Evolutionary conservation across 768 basidiomycete species (phyloP).

Genomic region (Hirschioporus abietinus): DNA sequence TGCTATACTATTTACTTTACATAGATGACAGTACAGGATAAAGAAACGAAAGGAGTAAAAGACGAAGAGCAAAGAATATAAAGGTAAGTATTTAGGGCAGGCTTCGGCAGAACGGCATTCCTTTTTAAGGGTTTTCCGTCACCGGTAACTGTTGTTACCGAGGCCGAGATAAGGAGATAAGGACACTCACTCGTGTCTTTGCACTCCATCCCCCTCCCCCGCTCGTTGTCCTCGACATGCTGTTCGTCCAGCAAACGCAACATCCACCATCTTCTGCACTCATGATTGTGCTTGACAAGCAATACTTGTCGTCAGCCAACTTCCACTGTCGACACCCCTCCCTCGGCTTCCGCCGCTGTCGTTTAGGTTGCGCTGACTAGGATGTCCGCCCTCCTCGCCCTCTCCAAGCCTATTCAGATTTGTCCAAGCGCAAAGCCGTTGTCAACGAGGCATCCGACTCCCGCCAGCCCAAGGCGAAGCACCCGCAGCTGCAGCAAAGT

Average conservation of each 20-base stretch:
- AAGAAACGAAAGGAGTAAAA: no score
- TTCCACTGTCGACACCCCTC: constrained; percentile 59
- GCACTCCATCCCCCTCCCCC: constrained; percentile 8
- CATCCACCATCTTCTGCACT: constrained; percentile 22
- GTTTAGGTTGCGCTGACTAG: constrained; percentile 62
- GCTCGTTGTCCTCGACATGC: constrained; percentile 19
- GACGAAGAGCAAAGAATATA: no score
- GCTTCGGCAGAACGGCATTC: no score
- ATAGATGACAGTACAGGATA: no score
- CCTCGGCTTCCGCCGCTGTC: constrained; percentile 64
- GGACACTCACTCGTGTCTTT: no score
- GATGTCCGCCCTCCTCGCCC: constrained; percentile 58
- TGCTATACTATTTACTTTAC: no score
- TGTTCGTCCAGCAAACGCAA: constrained; percentile 36
- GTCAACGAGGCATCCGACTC: constrained; percentile 15
- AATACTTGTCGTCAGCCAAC: constrained; percentile 22
- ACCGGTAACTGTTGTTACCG: no score
- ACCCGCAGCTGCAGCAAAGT: constrained; percentile 24
- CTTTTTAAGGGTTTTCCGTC: no score
- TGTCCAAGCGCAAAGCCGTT: constrained; percentile 30
- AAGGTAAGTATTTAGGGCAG: no score
- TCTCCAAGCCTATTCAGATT: constrained; percentile 48
- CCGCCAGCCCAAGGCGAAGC: constrained; percentile 18
- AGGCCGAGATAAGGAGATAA: no score
- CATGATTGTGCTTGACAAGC: constrained; percentile 13